Conservation (phyloP, 2,329 filamentous ascomycete species). For the Davidsoniella neocaledoniae region DNA sequence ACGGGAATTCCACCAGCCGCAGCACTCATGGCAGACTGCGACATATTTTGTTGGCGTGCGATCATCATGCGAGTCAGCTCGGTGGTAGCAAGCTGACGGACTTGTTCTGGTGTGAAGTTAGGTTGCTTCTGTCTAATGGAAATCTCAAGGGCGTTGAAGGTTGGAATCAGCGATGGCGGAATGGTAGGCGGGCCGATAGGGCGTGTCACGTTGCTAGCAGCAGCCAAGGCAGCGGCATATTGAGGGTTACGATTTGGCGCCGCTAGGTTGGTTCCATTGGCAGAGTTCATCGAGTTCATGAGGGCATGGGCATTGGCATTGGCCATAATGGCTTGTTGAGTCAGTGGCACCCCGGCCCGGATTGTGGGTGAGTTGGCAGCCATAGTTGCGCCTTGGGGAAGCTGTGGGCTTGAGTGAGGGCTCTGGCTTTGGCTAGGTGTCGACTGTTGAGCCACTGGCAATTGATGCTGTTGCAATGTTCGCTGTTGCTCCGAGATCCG, state of each 20-base stretch:
- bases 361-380: conserved; percentile 19
- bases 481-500: conserved; percentile 50
- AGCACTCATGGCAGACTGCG: conserved; percentile 36
- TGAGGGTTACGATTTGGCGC: conserved; percentile 9
- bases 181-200: conserved; percentile 15
- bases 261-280: conserved; percentile 9
- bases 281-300: conserved; percentile 9
- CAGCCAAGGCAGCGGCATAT: conserved; percentile 1
- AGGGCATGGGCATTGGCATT: conserved; percentile 1
- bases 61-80: conserved; percentile 31
- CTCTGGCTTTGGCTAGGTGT: conserved; percentile 18
- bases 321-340: conserved; percentile 9
- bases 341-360: conserved; percentile 6
- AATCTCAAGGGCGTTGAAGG: conserved; percentile 32
- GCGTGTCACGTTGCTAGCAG: not conserved
- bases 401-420: conserved; percentile 23
- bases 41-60: conserved; percentile 26
- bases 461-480: conserved; percentile 31
- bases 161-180: conserved; percentile 7
- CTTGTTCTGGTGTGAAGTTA: conserved; percentile 30
- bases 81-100: conserved; percentile 34
- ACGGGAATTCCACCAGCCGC: conserved; percentile 34
- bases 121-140: conserved; percentile 35
- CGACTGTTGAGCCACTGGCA: conserved; percentile 17
- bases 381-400: conserved; percentile 25